phyloP scores from a whole-genome alignment of 169 alveolate species.

The Cystoisospora suis region DNA sequence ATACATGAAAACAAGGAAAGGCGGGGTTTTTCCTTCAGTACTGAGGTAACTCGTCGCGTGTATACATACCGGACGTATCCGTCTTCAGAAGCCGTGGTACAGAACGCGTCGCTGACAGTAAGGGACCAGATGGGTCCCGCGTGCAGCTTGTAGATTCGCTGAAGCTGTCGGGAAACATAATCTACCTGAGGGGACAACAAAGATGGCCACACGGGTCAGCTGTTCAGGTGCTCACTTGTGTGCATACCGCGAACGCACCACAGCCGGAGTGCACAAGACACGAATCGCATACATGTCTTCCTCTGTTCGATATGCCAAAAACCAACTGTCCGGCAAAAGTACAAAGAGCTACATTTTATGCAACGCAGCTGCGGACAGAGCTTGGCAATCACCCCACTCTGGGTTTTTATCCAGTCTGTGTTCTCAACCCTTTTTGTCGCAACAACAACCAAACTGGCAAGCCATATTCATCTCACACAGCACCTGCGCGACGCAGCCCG shows the following conservation, averaged over 20 bases:
- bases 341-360: background rate
- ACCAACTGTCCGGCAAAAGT: background rate
- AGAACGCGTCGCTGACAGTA: slow-evolving; percentile 88
- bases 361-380: background rate
- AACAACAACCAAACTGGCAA: background rate
- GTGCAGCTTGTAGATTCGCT: slow-evolving; percentile 84
- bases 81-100: slow-evolving; percentile 91
- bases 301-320: background rate
- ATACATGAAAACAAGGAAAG: no score
- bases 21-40: no score
- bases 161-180: slow-evolving; percentile 79
- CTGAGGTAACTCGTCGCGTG: no score
- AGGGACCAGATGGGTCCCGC: slow-evolving; percentile 84
- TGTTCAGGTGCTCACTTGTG: no score
- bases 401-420: no score
- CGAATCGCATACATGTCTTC: background rate
- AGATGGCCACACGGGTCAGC: no score
- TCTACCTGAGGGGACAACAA: no score
- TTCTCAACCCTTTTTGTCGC: background rate
- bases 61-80: slow-evolving; percentile 73
- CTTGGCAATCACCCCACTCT: background rate
- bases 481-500: slow-evolving; percentile 83
- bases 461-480: no score
- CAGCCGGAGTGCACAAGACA: no score
- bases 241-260: no score